These are phyloP conservation scores for Trichoderma parareesei DNA, from an alignment of 495 filamentous ascomycete genomes.

Conservation along the genomic window DNA sequence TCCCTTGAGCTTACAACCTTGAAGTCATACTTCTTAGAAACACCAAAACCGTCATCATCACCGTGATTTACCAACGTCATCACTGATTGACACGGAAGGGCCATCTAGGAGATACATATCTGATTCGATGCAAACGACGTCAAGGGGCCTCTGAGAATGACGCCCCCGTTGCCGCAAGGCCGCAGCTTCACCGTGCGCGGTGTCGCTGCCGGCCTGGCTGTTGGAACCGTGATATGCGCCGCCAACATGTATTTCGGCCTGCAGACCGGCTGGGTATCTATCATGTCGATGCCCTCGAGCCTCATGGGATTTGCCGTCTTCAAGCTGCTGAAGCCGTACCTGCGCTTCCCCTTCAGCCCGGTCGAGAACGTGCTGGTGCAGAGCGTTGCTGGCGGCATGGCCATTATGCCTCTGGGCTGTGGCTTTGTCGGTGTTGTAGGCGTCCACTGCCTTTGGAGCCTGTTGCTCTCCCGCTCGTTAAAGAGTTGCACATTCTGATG, in stretches of 20 bases:
- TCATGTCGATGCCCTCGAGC: constrained; percentile 77
- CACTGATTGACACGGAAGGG: too few relatives aligned
- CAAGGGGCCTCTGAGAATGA: background rate
- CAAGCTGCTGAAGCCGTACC: constrained; percentile 60
- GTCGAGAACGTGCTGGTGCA: constrained; percentile 98
- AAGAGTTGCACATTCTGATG: background rate
- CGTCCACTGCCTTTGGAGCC: background rate
- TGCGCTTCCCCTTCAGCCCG: constrained; percentile 75
- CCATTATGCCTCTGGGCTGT: constrained; percentile 93
- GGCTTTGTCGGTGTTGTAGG: constrained; percentile 75
- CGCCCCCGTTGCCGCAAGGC: constrained; percentile 20
- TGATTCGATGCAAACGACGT: background rate
- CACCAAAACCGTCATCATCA: background rate
- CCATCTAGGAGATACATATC: too few relatives aligned
- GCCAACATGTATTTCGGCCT: constrained; percentile 97
- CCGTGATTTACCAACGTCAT: background rate
- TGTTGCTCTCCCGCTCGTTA: constrained; percentile 1
- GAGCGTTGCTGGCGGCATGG: constrained; percentile 89
- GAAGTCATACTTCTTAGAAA: too few relatives aligned
- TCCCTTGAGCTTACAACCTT: too few relatives aligned
- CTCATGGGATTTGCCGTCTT: constrained; percentile 97
- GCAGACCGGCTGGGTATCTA: constrained; percentile 82
- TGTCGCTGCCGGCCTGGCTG: constrained; percentile 67
- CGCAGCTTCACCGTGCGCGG: constrained; percentile 78
- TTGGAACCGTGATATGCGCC: constrained; percentile 86